phyloP scores from a whole-genome alignment of 129 eudicot species.

The Arctium minus region DNA sequence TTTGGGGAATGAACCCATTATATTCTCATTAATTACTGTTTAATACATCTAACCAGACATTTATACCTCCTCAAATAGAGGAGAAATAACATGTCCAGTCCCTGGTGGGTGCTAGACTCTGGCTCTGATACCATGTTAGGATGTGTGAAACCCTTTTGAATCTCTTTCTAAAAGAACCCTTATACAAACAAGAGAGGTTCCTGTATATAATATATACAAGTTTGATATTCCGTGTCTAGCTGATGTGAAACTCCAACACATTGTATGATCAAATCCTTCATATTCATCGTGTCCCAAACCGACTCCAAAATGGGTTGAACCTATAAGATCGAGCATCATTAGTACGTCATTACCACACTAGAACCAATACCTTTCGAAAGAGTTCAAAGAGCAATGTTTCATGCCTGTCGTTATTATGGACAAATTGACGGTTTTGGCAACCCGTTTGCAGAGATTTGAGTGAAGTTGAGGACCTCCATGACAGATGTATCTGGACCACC shows the following conservation, averaged over 20 bases:
- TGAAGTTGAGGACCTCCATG: constrained; percentile 13
- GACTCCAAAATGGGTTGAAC: not conserved
- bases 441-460: not conserved
- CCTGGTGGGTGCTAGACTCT: not conserved
- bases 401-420: constrained; percentile 22
- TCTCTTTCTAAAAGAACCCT: not conserved
- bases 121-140: not conserved
- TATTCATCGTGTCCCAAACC: not conserved
- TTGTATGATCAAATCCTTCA: not conserved
- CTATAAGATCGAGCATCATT: constrained; percentile 11
- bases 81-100: not conserved
- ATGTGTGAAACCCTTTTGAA: not conserved
- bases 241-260: too few species aligned
- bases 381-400: constrained; percentile 11
- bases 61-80: not conserved
- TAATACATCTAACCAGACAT: too few species aligned
- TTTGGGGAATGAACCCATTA: too few species aligned
- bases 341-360: constrained; percentile 1
- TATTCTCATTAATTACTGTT: too few species aligned
- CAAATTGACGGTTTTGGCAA: constrained; percentile 23
- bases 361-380: constrained; percentile 14
- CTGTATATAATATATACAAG: not conserved
- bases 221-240: not conserved
- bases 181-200: not conserved
- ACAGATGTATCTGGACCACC: constrained; percentile 23